These are phyloP conservation scores for Starmera dryadoides DNA, from an alignment of 805 yeast species.

Conservation along the genomic window DNA sequence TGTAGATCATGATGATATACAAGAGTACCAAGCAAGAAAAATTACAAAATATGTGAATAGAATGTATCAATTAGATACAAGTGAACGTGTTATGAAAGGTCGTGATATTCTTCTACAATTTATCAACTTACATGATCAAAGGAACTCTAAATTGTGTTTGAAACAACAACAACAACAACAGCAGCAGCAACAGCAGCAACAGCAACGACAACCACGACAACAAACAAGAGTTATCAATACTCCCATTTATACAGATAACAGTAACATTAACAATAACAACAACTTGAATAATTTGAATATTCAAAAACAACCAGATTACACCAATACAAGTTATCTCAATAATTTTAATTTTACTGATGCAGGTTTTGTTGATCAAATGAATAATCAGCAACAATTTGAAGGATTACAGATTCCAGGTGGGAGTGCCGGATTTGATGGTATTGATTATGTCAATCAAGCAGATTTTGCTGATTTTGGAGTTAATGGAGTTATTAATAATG, in stretches of 20 bases:
- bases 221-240: neutral
- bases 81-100: constrained; percentile 3
- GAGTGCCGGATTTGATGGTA: neutral
- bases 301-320: no score
- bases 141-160: no score
- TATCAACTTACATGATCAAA: neutral
- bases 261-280: no score
- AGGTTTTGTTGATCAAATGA: neutral
- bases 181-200: neutral
- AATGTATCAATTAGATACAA: constrained; percentile 25
- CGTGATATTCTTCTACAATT: neutral
- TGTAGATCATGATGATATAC: constrained; percentile 36
- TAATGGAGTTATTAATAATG: no score
- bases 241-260: neutral
- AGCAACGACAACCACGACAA: neutral
- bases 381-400: neutral
- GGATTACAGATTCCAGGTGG: neutral
- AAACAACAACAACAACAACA: neutral
- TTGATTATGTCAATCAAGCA: neutral
- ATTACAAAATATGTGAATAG: constrained; percentile 38
- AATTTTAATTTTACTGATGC: neutral
- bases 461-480: neutral
- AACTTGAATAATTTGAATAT: no score
- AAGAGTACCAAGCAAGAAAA: constrained; percentile 46
- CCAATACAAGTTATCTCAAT: neutral